Percentiles rank a stretch among this genome's conserved stretches.
phyloP scores from a whole-genome alignment of 148 eudicot genomes.

The Amaranthus hypochondriacus region DNA sequence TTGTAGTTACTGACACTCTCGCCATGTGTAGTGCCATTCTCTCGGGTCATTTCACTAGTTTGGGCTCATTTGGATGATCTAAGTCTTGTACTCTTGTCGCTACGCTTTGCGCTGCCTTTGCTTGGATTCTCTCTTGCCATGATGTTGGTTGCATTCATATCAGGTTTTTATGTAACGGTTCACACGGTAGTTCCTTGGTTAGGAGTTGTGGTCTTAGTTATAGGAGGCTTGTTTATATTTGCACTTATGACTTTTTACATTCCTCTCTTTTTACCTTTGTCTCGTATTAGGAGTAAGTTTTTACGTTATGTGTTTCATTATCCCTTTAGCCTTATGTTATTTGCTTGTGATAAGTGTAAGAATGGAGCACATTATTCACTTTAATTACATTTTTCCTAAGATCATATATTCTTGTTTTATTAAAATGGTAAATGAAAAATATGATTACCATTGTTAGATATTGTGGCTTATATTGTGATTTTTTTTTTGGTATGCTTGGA shows the following conservation, averaged over 20 bases:
- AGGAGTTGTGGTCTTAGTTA: slow-evolving; percentile 13
- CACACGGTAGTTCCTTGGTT: slow-evolving; percentile 13
- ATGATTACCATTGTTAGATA: no score
- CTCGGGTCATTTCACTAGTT: slow-evolving; percentile 13
- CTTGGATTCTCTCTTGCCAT: slow-evolving; percentile 19
- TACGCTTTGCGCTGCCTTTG: slow-evolving; percentile 24
- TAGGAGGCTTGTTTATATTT: slow-evolving; percentile 22
- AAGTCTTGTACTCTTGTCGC: slow-evolving; percentile 11
- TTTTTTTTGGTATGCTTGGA: no score
- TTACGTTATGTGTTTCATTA: slow-evolving; percentile 13
- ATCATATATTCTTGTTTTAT: no score
- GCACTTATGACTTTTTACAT: slow-evolving; percentile 20
- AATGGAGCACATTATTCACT: not conserved
- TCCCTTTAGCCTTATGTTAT: slow-evolving; percentile 21
- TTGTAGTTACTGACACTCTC: slow-evolving; percentile 14
- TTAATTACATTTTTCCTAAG: no score
- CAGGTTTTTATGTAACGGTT: slow-evolving; percentile 22
- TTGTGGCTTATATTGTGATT: no score
- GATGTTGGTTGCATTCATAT: slow-evolving; percentile 27
- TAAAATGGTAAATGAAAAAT: no score
- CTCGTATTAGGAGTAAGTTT: slow-evolving; percentile 1
- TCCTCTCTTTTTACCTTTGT: slow-evolving; percentile 18
- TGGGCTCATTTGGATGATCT: slow-evolving; percentile 32
- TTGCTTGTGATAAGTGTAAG: slow-evolving; percentile 16
- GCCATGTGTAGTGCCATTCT: slow-evolving; percentile 23